These are phyloP conservation scores for Microcyclosporella mali DNA, from an alignment of 2,329 filamentous ascomycete genomes.

Conservation along the genomic window DNA sequence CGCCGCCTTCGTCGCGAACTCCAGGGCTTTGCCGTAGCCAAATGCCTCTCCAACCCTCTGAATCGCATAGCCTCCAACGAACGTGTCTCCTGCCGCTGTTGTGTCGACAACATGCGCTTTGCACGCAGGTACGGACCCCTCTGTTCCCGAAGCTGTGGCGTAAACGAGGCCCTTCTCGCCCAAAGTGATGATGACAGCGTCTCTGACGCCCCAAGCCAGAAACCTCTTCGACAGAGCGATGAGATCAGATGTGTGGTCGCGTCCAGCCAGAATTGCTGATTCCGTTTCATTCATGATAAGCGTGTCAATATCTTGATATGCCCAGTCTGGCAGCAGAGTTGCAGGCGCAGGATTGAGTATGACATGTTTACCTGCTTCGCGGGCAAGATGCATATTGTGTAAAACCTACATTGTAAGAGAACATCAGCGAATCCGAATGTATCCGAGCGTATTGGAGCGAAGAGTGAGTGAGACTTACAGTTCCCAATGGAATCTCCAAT, in stretches of 20 bases:
- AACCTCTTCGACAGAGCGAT: conserved; percentile 47
- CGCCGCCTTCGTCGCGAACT: conserved; percentile 57
- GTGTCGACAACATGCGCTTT: conserved; percentile 82
- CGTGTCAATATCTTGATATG: conserved; percentile 64
- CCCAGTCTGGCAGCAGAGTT: conserved; percentile 57
- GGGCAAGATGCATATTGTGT: conserved; percentile 28
- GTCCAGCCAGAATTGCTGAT: conserved; percentile 63
- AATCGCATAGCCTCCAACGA: conserved; percentile 81
- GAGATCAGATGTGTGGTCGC: conserved; percentile 29
- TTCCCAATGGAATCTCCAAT: conserved; percentile 41
- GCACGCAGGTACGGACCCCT: conserved; percentile 43
- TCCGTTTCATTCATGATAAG: conserved; percentile 89
- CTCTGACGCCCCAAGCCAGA: conserved; percentile 61
- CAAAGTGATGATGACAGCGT: conserved; percentile 78
- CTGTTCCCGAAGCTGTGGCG: conserved; percentile 17
- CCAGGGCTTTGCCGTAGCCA: conserved; percentile 53
- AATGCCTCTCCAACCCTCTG: conserved; percentile 53
- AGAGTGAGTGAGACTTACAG: conserved; percentile 22
- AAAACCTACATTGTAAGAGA: conserved; percentile 21
- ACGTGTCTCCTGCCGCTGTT: conserved; percentile 90
- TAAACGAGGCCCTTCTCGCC: conserved; percentile 48
- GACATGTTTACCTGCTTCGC: conserved; percentile 41
- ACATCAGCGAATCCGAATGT: neutral
- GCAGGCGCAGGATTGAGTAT: conserved; percentile 80
- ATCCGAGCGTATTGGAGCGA: neutral